phyloP scores from a whole-genome alignment of 176 grass and related monocot genomes.

The Aegilops tauschii region DNA sequence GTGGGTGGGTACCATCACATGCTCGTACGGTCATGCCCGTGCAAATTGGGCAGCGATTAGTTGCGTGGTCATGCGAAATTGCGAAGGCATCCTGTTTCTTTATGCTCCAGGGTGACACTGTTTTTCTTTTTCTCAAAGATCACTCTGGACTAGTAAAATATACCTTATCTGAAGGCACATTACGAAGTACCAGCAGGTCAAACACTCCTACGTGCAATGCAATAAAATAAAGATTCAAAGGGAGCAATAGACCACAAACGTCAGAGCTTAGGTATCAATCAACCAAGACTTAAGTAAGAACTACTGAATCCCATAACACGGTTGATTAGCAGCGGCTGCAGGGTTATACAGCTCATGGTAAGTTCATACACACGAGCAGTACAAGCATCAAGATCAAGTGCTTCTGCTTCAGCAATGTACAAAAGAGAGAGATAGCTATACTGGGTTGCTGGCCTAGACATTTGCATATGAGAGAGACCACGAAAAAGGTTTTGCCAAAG shows the following conservation, averaged over 20 bases:
- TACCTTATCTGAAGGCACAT: not conserved
- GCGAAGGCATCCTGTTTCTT: too few species aligned
- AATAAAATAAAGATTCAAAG: not conserved
- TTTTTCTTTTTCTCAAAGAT: too few species aligned
- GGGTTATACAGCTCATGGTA: conserved; percentile 4
- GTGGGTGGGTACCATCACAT: too few species aligned
- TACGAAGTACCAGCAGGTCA: too few species aligned
- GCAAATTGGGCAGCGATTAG: too few species aligned
- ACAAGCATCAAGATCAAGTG: not conserved
- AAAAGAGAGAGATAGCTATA: not conserved
- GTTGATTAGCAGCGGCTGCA: conserved; percentile 10
- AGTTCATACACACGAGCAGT: not conserved
- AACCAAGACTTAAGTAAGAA: not conserved
- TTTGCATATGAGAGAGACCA: conserved; percentile 38
- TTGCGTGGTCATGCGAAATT: too few species aligned
- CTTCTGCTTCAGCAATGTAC: conserved; percentile 16
- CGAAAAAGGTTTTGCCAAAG: conserved; percentile 17
- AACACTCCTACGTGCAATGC: not conserved
- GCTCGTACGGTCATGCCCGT: too few species aligned
- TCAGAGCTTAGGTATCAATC: too few species aligned
- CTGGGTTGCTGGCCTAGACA: conserved; percentile 27
- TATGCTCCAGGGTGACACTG: too few species aligned
- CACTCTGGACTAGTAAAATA: not conserved
- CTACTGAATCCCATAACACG: not conserved
- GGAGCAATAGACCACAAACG: not conserved